phyloP scores from a whole-genome alignment of 2,329 filamentous ascomycete species.

The Bimuria novae-zelandiae region DNA sequence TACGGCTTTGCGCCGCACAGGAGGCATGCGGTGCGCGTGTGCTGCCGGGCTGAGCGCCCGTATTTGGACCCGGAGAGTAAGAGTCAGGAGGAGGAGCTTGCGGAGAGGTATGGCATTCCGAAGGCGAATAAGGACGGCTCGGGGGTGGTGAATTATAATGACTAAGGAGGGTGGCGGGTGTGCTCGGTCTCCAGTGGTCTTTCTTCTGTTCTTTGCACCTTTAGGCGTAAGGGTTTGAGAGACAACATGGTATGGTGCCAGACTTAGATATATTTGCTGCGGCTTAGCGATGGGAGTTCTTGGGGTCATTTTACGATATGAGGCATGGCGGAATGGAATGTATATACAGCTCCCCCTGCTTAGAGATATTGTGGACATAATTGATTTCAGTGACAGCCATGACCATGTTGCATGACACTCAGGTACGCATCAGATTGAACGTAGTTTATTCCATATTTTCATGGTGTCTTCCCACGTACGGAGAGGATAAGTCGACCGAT shows the following conservation, averaged over 20 bases:
- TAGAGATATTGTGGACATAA: background rate
- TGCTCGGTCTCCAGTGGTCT: background rate
- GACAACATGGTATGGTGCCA: slow-evolving; percentile 3
- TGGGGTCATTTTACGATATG: too few relatives aligned
- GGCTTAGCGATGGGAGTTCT: slow-evolving; percentile 4
- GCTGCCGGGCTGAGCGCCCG: slow-evolving; percentile 54
- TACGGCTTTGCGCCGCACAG: slow-evolving; percentile 63
- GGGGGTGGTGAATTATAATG: slow-evolving; percentile 62
- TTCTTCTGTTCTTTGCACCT: background rate
- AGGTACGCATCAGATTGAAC: background rate
- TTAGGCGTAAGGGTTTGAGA: background rate
- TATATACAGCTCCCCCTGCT: background rate
- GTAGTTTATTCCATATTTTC: too few relatives aligned
- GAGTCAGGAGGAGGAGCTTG: slow-evolving; percentile 60
- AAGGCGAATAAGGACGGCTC: slow-evolving; percentile 61
- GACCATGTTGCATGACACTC: background rate
- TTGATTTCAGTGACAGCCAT: background rate
- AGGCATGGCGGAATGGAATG: background rate
- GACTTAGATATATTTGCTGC: background rate
- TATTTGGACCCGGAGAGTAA: slow-evolving; percentile 51
- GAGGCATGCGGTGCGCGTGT: slow-evolving; percentile 59
- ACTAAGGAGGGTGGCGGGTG: slow-evolving; percentile 32
- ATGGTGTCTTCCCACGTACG: too few relatives aligned
- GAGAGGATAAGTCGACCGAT: background rate
- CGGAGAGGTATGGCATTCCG: slow-evolving; percentile 53